Conservation (phyloP, 768 basidiomycete species). For the Boletellus sp. region DNA sequence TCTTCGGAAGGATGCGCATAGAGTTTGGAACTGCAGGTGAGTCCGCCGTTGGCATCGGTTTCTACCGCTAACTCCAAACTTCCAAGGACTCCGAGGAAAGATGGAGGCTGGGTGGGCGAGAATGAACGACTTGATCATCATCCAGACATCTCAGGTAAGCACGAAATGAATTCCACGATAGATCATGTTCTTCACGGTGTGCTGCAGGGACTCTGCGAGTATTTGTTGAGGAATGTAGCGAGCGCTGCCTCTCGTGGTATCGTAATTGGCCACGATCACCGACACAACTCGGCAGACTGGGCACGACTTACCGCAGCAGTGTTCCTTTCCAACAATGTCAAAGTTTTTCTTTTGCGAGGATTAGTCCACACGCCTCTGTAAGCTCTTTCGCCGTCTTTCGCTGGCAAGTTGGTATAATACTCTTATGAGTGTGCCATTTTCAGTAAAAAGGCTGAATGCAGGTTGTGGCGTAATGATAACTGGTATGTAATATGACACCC, state of each 20-base stretch:
- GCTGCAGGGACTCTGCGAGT: slow-evolving; percentile 69
- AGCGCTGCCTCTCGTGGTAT: slow-evolving; percentile 59
- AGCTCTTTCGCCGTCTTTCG: slow-evolving; percentile 16
- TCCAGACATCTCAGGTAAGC: slow-evolving; percentile 75
- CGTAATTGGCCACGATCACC: slow-evolving; percentile 85
- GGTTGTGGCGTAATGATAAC: slow-evolving; percentile 91
- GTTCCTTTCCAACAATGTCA: slow-evolving; percentile 62
- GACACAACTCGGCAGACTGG: slow-evolving; percentile 76
- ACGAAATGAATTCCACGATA: not conserved
- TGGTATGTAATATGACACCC: slow-evolving; percentile 40
- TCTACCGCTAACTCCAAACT: not conserved
- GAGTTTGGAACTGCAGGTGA: slow-evolving; percentile 86
- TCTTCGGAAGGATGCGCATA: slow-evolving; percentile 55
- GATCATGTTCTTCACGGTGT: not conserved
- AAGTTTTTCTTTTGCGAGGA: slow-evolving; percentile 64
- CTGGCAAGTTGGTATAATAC: not conserved
- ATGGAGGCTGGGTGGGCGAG: slow-evolving; percentile 92
- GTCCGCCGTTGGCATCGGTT: slow-evolving; percentile 3
- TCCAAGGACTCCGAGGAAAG: slow-evolving; percentile 63
- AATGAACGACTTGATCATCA: slow-evolving; percentile 85
- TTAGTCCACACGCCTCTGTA: slow-evolving; percentile 81
- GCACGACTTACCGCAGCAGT: slow-evolving; percentile 69
- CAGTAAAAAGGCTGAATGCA: slow-evolving; percentile 60
- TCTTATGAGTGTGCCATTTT: slow-evolving; percentile 71
- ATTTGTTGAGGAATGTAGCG: slow-evolving; percentile 52